These are phyloP conservation scores for Plasmodium vinckei DNA, from an alignment of 169 alveolate genomes.

Conservation along the genomic window DNA sequence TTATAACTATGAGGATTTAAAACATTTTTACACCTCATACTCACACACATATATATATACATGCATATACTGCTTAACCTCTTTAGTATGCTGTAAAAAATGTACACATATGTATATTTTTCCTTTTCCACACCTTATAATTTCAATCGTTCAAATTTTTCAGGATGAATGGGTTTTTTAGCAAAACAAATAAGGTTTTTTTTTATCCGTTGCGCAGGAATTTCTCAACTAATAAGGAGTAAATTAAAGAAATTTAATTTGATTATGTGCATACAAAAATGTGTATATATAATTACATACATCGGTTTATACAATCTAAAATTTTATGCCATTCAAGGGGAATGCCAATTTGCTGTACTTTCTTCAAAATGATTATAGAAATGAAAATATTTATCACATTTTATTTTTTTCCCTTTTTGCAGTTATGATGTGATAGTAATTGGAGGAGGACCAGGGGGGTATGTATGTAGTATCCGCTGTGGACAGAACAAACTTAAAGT, in stretches of 20 bases:
- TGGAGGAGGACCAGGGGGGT: conserved; percentile 97
- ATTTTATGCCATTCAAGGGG: no score
- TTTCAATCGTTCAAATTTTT: background rate
- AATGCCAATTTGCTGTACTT: no score
- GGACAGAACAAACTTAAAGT: conserved; percentile 96
- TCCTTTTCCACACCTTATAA: background rate
- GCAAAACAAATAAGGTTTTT: conserved; percentile 6
- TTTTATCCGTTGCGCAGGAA: conserved; percentile 29
- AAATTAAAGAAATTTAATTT: background rate
- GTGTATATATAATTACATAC: background rate
- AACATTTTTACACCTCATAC: background rate
- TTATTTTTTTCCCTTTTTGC: background rate
- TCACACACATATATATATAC: background rate
- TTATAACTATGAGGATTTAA: background rate
- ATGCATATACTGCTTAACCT: background rate
- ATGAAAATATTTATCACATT: background rate
- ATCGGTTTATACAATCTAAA: background rate
- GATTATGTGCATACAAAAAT: background rate
- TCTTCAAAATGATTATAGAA: background rate
- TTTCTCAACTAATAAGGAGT: conserved; percentile 66
- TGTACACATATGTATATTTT: background rate
- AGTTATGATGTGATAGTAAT: conserved; percentile 91
- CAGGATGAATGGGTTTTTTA: conserved; percentile 22
- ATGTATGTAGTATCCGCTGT: conserved; percentile 97
- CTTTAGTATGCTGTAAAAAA: background rate